Evolutionary conservation across 768 basidiomycete genomes (phyloP), one percentile per base, ranked within the genome.

Genomic region (Tricholoma hemisulphureum): DNA sequence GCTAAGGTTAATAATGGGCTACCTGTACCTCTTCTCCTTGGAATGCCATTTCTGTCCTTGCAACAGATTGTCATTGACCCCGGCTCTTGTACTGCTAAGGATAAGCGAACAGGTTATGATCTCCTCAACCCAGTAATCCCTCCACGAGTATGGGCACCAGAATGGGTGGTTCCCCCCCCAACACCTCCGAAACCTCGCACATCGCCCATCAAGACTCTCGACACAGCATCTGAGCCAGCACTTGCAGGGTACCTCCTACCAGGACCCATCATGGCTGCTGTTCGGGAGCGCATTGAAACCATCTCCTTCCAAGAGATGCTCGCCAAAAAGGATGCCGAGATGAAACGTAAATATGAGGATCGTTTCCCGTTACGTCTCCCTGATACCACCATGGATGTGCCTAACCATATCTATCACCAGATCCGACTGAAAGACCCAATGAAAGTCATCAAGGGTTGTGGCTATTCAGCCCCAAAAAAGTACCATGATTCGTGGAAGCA

Each of bases 391-490:
- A 49, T 62, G 6, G 13, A 52, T 0, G 28, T 76, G 0, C 71
- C 72, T 0, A 23, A 51, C 1, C 59, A 69, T 16, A 56, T 75
- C 0, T 58, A 59, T 28, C 61, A 66, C 32, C 63, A 70, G 10
- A 61, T 69, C 0, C 67, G 70, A 43, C 60, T 73, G 1, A 66
- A 73, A 13, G 67, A 72, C 41, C 66, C 72, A 1, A 58, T 69
- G 11, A 58, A 66, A 6, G 53, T 64, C 1, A 26, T 58, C 1
- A 62, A 63, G 8, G 66, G 65, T 0, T 65, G 69, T 16, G 49
- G n/a, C 0, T 78, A 77, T 31, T 52, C 64, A 0, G 73, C 65
- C 21, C 73, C 74, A 0, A 59, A 66, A 6, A 75, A 75, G 32
- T 76, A 72, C 31, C 45, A 55, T 0, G 69, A 74, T 10, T 65